Base-by-base conservation (phyloP, 164 flowering plant genomes). In the Buxus sempervirens region DNA sequence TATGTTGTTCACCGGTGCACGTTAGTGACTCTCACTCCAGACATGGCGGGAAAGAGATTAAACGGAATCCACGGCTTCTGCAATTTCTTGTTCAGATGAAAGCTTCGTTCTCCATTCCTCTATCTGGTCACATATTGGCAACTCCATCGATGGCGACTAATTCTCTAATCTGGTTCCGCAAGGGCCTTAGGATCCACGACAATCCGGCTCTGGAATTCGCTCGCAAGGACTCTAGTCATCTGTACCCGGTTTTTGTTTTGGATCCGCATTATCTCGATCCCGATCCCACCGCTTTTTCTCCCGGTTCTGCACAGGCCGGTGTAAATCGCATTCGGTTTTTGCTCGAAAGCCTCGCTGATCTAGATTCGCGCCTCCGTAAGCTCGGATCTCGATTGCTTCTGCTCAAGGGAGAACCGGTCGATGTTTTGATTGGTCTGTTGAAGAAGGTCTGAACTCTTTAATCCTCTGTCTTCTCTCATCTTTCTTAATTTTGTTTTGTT, bases 111-210 rank as follows among this genome's bases (percentile, higher is more conserved):
- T 62, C 59, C 54, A 32, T 36, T 54, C 45, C 45, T 54, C 61
- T 61, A 65, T 71, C 41, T 42, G 68, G 10, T 38, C 64, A 15
- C 38, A 1, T 45, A 28, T 38, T 45, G 16, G 59, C 51, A 38
- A 70, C 36, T 45, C 69, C 81, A 54, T 20, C n/a, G 41, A 81
- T 80, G 86, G 80, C 80, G 22, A 55, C 81, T 32, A 80, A 73
- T 69, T 86, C 96, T 2, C 72, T 94, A 56, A 70, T 91, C 71
- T 94, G 98, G 98, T 94, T 94, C 78, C 80, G 98, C 7, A 94
- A 90, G 69, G 97, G 98, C 4, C 87, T 91, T 27, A 79, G 97
- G 65, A 70, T 94, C 71, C 98, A 91, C 76, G 97, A 94, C 77
- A 94, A 91, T 69, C 98, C 96, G 27, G 95, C 97, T 19, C 85